Conservation (phyloP, 2,329 filamentous ascomycete genomes). For the Rhytidhysteron rufulum region DNA sequence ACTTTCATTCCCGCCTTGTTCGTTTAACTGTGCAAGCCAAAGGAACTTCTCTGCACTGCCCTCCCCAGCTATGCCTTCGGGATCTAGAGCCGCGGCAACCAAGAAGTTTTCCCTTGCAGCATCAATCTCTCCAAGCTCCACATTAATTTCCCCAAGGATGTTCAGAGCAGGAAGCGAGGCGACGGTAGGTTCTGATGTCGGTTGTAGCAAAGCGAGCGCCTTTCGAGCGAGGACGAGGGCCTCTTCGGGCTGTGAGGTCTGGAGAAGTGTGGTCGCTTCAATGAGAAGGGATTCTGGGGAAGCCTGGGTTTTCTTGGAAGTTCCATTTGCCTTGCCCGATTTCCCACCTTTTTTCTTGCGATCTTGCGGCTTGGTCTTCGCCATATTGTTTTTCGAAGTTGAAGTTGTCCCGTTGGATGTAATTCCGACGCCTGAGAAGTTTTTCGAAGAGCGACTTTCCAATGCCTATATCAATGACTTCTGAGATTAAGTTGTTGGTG, state of each 20-base stretch:
- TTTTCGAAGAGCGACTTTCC: no score
- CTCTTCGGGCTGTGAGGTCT: conserved; percentile 56
- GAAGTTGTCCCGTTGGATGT: no score
- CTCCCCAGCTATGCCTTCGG: conserved; percentile 71
- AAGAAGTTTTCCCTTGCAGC: conserved; percentile 69
- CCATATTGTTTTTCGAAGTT: no score
- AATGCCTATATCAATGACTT: no score
- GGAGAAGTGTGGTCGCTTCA: conserved; percentile 54
- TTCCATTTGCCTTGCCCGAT: conserved; percentile 35
- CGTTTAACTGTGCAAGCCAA: conserved; percentile 85
- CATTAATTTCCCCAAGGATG: conserved; percentile 73
- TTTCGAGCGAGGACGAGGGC: conserved; percentile 54
- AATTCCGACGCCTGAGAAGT: no score
- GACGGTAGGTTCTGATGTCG: conserved; percentile 30
- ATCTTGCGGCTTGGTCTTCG: conserved; percentile 50
- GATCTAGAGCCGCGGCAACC: conserved; percentile 70
- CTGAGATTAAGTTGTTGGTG: no score
- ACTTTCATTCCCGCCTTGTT: conserved; percentile 57
- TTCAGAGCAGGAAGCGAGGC: conserved; percentile 65
- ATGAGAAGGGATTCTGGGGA: conserved; percentile 54
- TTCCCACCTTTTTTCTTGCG: conserved; percentile 29
- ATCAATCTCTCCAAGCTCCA: conserved; percentile 79
- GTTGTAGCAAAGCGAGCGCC: conserved; percentile 48
- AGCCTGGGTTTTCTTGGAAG: conserved; percentile 45
- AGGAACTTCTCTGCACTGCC: conserved; percentile 92